A percentile compares a stretch with the other conserved stretches of the same genome.
Conservation (phyloP, 805 yeast genomes). For the Brettanomyces nanus region DNA sequence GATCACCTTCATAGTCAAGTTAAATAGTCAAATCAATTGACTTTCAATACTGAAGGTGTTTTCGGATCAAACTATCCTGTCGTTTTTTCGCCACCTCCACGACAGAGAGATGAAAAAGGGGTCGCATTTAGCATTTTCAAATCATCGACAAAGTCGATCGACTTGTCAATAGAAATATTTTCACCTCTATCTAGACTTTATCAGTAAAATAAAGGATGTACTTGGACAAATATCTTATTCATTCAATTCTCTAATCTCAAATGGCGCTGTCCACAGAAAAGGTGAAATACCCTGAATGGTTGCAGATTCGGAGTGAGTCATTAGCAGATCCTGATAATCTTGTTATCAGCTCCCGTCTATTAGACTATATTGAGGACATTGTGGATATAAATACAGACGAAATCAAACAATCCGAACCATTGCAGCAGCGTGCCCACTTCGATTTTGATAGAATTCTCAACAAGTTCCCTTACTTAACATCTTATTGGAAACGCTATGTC, state of each 20-base stretch:
- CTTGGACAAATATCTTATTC: too few species aligned
- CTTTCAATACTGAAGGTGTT: too few species aligned
- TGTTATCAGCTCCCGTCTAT: slow-evolving; percentile 19
- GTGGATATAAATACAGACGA: slow-evolving; percentile 15
- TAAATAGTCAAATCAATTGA: too few species aligned
- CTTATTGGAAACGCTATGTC: slow-evolving; percentile 57
- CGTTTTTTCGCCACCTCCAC: too few species aligned
- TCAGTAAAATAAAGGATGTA: too few species aligned
- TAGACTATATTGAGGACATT: slow-evolving; percentile 17
- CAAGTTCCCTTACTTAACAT: slow-evolving; percentile 50
- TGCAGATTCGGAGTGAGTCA: not conserved
- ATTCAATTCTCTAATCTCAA: too few species aligned
- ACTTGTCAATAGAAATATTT: too few species aligned
- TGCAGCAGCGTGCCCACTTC: slow-evolving; percentile 12
- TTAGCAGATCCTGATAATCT: slow-evolving; percentile 18
- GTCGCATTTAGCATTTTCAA: too few species aligned
- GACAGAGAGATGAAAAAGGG: too few species aligned
- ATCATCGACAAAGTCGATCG: too few species aligned
- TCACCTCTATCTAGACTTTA: not conserved
- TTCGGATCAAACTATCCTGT: too few species aligned
- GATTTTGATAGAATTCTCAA: slow-evolving; percentile 37
- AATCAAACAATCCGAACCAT: slow-evolving; percentile 9
- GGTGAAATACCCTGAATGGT: not conserved
- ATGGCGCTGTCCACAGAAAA: too few species aligned
- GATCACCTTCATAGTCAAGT: slow-evolving; percentile 54